Evolutionary conservation across 495 filamentous ascomycete genomes (phyloP), one percentile per base, ranked within the genome.

Genomic region (Aspergillus heteromorphus): DNA sequence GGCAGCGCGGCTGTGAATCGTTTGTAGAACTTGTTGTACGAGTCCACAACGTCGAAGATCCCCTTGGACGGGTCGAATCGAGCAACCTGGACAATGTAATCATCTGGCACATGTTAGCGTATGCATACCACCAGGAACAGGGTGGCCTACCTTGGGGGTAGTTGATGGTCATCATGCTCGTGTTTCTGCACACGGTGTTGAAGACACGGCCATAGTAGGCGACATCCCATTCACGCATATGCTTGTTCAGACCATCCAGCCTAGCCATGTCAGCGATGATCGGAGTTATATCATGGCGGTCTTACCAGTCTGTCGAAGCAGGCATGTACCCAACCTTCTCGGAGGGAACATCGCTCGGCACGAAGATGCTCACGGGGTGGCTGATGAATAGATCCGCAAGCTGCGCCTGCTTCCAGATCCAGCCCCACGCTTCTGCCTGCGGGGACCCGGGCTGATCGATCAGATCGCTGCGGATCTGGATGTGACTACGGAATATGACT

Each of bases 61-160:
- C 90, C 90, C 71, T 95, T 95, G 36, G 87, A 82, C 0, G 90
- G 91, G 56, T 96, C 90, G 63, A 96, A 96, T 14, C 90, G 85
- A 7, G 90, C 86, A 40, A 93, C 82, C 65, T 96, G 90, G 31
- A 86, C 75, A 57, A 96, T 87, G 65, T 92, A 96, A 51, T 83
- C 76, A 56, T 77, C 79, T 83, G 48, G 31, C 29, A 17, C 19
- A 18, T 11, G 50, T 50, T 18, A 57, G 17, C 16, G 9, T 1
- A 3, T 43, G 23, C 10, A 30, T 21, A 16, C 9, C 18, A 45
- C 19, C 14, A 49, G 34, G 41, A 30, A 47, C 23, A 13, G 10
- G 10, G 6, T 13, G 29, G 9, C 60, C 63, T 55, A 72, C 89
- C 83, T 9, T 80, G 78, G 4, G 89, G 89, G 63, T 80, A 89